Evolutionary conservation across 2,329 filamentous ascomycete genomes (phyloP), one percentile per base, ranked within the genome.

Genomic region (Proliferodiscus dingleyae): DNA sequence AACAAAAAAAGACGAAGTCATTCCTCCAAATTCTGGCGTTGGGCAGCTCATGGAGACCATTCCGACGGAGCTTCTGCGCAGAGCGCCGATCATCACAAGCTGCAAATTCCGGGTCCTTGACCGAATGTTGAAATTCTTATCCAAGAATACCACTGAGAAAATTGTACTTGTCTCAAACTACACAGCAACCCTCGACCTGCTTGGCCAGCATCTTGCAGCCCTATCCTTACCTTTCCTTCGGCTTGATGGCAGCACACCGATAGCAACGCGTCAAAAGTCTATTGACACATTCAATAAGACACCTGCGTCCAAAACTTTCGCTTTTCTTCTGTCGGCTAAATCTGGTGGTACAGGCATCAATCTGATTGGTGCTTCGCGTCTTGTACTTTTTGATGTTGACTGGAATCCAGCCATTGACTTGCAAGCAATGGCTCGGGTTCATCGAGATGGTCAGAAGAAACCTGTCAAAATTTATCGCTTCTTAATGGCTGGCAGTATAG

Each of bases 131-230:
- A 74, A 82, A 53, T 72, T 71, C 9, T 72, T 88, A 19, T 74
- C 73, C 39, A 74, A 69, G 2, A 77, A 71, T 0, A 85, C 83
- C 0, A 67, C 73, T 1, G 84, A 88, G 57, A 88, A 87, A 57
- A 76, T 88, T 19, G 81, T 88, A 8, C 71, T 88, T 7, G 82
- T 88, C n/a, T 87, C 83, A 16, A 87, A 87, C 59, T 87, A 86
- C 61, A 88, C 84, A 0, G 79, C 80, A 8, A 88, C 84, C 0
- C 72, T 88, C 8, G 80, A 85, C 55, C 71, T 87, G 50, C 74
- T 88, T 3, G 76, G 75, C 34, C 74, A 71, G 3, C 72, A 87
- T 2, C 70, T 87, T 3, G 68, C 71, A 2, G 77, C 79, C 2
- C 69, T 83, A 13, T 75, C 73, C 2, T 74, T 85, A 47, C 70